Conservation (phyloP, 768 basidiomycete genomes). For the Naganishia vaughanmartiniae region DNA sequence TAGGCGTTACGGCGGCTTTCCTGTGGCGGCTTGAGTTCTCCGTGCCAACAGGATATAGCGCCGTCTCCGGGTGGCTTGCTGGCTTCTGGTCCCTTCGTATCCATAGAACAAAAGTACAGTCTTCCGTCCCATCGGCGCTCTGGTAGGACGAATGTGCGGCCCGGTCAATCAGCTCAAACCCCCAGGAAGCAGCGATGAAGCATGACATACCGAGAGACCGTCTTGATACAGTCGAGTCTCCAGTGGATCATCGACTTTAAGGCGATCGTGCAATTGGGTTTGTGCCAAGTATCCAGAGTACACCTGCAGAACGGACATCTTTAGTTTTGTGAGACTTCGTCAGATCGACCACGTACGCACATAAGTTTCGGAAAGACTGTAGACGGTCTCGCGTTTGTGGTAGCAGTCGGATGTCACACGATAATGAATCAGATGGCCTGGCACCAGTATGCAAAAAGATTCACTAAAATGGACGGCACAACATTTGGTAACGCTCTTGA, state of each 20-base stretch:
- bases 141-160: not conserved
- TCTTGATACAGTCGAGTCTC: slow-evolving; percentile 77
- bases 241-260: slow-evolving; percentile 37
- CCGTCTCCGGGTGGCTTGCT: not conserved
- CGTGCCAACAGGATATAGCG: not conserved
- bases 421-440: slow-evolving; percentile 46
- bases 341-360: slow-evolving; percentile 34
- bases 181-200: not conserved
- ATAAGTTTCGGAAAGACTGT: slow-evolving; percentile 51
- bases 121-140: slow-evolving; percentile 73
- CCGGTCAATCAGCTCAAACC: not conserved
- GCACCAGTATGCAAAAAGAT: slow-evolving; percentile 52
- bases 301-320: slow-evolving; percentile 65
- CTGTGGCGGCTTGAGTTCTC: too few species aligned
- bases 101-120: slow-evolving; percentile 79
- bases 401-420: slow-evolving; percentile 51
- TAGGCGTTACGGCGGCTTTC: slow-evolving; percentile 54
- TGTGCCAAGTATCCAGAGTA: slow-evolving; percentile 78
- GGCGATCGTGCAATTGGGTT: slow-evolving; percentile 40
- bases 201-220: slow-evolving; percentile 57
- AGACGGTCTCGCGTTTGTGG: slow-evolving; percentile 57
- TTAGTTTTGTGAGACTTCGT: slow-evolving; percentile 56
- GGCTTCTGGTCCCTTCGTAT: slow-evolving; percentile 52
- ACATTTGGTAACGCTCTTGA: too few species aligned
- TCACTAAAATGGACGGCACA: not conserved